Conservation (phyloP, 306 rosid genomes). For the Lotus japonicus region DNA sequence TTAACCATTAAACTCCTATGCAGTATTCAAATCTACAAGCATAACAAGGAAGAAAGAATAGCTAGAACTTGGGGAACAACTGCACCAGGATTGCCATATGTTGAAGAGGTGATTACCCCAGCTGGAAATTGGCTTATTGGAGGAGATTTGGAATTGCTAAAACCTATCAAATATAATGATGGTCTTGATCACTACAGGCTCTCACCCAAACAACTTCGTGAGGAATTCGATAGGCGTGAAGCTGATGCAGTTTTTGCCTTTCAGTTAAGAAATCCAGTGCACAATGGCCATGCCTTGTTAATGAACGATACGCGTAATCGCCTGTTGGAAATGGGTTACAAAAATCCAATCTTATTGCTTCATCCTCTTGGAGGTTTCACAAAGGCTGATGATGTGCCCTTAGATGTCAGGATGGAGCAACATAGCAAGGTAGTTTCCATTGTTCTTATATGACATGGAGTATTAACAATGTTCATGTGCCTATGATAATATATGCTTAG, state of each 20-base stretch:
- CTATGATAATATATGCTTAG: not conserved
- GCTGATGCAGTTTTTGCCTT: slow-evolving; percentile 98
- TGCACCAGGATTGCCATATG: slow-evolving; percentile 83
- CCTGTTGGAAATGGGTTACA: slow-evolving; percentile 85
- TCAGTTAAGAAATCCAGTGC: slow-evolving; percentile 94
- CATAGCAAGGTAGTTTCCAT: slow-evolving; percentile 79
- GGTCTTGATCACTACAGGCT: slow-evolving; percentile 91
- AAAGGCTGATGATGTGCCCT: slow-evolving; percentile 87
- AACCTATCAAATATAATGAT: slow-evolving; percentile 72
- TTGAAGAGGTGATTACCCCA: slow-evolving; percentile 68
- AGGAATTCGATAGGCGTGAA: slow-evolving; percentile 72
- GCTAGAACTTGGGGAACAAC: slow-evolving; percentile 98
- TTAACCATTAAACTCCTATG: not conserved
- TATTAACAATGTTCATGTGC: not conserved
- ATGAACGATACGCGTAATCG: slow-evolving; percentile 89
- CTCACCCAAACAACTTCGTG: slow-evolving; percentile 84
- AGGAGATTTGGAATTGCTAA: slow-evolving; percentile 82
- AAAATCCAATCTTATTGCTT: slow-evolving; percentile 84
- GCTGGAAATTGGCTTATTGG: slow-evolving; percentile 96
- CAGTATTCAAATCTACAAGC: slow-evolving; percentile 91
- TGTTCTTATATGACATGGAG: not conserved
- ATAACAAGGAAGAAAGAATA: slow-evolving; percentile 94
- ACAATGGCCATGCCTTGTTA: slow-evolving; percentile 90
- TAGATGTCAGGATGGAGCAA: slow-evolving; percentile 98
- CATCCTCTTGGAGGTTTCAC: slow-evolving; percentile 98